Conservation (phyloP, 192 early-diverging fungal genomes). For the Spizellomyces sp. region DNA sequence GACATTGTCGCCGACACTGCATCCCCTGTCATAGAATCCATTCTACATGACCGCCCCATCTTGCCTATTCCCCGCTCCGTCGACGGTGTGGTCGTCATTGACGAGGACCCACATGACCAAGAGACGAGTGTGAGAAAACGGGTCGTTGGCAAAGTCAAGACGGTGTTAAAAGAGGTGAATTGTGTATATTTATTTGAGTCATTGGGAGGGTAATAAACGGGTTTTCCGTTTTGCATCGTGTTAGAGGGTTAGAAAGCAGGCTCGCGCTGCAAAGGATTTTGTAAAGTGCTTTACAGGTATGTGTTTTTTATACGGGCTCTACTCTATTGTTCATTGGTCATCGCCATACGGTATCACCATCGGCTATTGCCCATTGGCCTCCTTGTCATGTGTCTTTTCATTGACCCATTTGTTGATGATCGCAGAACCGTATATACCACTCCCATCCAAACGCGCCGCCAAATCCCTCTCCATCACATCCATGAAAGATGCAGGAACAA, state of each 20-base stretch:
- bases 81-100: background rate
- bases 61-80: background rate
- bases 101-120: background rate
- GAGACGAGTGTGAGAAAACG: no score
- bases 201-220: no score
- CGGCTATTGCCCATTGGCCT: no score
- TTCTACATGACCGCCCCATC: background rate
- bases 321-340: no score
- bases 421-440: slow-evolving; percentile 11
- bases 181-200: no score
- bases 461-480: slow-evolving; percentile 8
- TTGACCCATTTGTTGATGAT: no score
- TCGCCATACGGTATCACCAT: no score
- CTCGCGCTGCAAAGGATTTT: slow-evolving; percentile 12
- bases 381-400: no score
- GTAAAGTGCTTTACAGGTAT: slow-evolving; percentile 4
- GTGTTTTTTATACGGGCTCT: no score
- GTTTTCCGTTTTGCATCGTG: background rate
- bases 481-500: slow-evolving; percentile 12
- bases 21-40: background rate
- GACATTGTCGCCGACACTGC: background rate
- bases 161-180: no score
- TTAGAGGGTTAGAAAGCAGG: slow-evolving; percentile 4
- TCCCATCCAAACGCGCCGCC: background rate
- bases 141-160: no score